These are phyloP conservation scores for Prototheca cutis DNA, from an alignment of 163 green algal species.

Conservation along the genomic window DNA sequence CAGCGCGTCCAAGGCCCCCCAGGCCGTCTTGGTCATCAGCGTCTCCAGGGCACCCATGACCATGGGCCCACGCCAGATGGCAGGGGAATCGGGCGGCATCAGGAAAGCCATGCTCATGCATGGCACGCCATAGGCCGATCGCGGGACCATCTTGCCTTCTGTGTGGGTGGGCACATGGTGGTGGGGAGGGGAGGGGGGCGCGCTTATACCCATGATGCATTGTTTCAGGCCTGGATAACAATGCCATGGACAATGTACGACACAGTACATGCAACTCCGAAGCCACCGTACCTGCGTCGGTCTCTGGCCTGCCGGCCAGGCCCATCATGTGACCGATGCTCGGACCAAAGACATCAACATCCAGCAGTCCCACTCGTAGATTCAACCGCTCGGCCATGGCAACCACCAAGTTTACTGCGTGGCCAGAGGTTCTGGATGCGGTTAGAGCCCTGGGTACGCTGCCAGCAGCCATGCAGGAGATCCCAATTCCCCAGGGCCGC, in stretches of 20 bases:
- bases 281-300: slow-evolving; percentile 28
- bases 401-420: slow-evolving; percentile 82
- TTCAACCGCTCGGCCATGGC: slow-evolving; percentile 50
- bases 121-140: slow-evolving; percentile 60
- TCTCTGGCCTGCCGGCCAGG: slow-evolving; percentile 55
- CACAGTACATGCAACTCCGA: too few relatives aligned
- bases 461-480: too few relatives aligned
- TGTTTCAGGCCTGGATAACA: too few relatives aligned
- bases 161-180: neutral
- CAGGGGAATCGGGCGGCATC: slow-evolving; percentile 57
- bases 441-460: too few relatives aligned
- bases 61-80: slow-evolving; percentile 84
- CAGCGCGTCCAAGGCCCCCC: slow-evolving; percentile 79
- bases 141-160: slow-evolving; percentile 43
- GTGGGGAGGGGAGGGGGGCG: neutral
- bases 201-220: too few relatives aligned
- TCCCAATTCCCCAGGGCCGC: too few relatives aligned
- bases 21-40: slow-evolving; percentile 68
- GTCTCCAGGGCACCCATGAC: slow-evolving; percentile 76
- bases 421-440: too few relatives aligned
- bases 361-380: slow-evolving; percentile 77
- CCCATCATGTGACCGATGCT: slow-evolving; percentile 81
- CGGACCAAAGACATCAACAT: slow-evolving; percentile 89
- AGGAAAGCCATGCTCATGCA: slow-evolving; percentile 88
- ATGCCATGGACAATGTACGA: too few relatives aligned